Evolutionary conservation across 495 filamentous ascomycete species (phyloP), one percentile per base, ranked within the genome.

Genomic region (Pseudomonodictys pantanalensis): DNA sequence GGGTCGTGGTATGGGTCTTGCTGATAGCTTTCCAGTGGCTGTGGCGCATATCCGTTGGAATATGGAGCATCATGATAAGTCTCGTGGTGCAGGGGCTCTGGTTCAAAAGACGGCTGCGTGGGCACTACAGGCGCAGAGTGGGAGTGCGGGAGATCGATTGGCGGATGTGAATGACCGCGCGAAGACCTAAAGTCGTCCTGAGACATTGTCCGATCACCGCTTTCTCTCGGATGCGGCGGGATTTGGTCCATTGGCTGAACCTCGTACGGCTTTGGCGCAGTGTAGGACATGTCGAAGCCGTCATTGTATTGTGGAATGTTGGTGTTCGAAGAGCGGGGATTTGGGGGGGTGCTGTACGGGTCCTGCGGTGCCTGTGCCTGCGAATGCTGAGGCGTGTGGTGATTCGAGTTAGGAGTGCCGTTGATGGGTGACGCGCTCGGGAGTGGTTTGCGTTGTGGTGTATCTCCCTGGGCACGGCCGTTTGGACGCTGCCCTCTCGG

Each of bases 81-180:
- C 1, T 50, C 38, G 1, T 43, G 43, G 15, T 47, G 33, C 1
- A 15, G 38, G 7, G 29, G 24, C 22, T 57, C 60, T 15, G 30
- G 23, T n/a, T 58, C 55, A 24, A 58, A 53, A 6, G 46, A 8
- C 12, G 56, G 45, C 11, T 67, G 59, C 2, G 64, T 59, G 2
- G 64, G 64, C 20, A 67, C 59, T 7, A 46, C 26, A 0, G 64
- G 64, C 3, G 60, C 60, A 12, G 65, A 68, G 26, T 68, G 51
- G 1, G 72, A 72, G 39, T 75, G 72, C 11, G 62, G 62, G 1
- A 60, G 25, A 61, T 64, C 60, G 7, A 41, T 55, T 3, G 47
- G 52, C 10, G 42, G 52, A 3, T 54, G 58, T 0, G 55, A n/a
- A 24, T 61, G 59, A 35, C 45, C 47, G 0, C 54, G 54, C 41